Evolutionary conservation across 2,329 filamentous ascomycete genomes (phyloP).

Genomic region (Ophidiomyces ophidiicola): DNA sequence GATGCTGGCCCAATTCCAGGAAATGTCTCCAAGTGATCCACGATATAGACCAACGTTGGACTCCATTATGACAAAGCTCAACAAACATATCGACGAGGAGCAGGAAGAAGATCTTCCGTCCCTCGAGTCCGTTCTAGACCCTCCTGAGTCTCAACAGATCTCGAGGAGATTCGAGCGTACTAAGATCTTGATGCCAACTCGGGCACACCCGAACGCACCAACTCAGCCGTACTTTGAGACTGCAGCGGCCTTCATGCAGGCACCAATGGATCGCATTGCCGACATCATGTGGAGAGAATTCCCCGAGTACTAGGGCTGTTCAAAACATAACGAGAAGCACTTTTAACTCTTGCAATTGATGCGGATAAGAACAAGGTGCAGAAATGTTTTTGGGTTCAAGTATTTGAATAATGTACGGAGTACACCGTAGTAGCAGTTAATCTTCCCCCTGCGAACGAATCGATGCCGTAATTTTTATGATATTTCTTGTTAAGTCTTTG

Average conservation of each 20-base stretch:
- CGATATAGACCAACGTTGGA: conserved; percentile 34
- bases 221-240: conserved; percentile 46
- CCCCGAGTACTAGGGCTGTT: conserved; percentile 21
- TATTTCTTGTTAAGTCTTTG: too few relatives aligned
- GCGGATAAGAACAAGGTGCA: background rate
- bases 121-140: conserved; percentile 34
- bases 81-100: conserved; percentile 39
- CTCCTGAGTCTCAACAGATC: conserved; percentile 25
- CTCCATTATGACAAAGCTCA: conserved; percentile 32
- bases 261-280: conserved; percentile 44
- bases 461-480: too few relatives aligned
- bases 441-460: too few relatives aligned
- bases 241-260: conserved; percentile 41
- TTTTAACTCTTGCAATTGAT: background rate
- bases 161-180: conserved; percentile 38
- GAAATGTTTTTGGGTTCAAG: background rate
- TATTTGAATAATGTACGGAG: too few relatives aligned
- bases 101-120: conserved; percentile 38
- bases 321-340: background rate
- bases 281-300: conserved; percentile 43
- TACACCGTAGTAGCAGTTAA: too few relatives aligned
- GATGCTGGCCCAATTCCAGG: conserved; percentile 38
- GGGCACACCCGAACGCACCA: conserved; percentile 39
- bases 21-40: conserved; percentile 26
- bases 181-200: conserved; percentile 41